Evolutionary conservation across 2,329 filamentous ascomycete genomes (phyloP), one percentile per base, ranked within the genome.

Genomic region (Curvularia spicifera): DNA sequence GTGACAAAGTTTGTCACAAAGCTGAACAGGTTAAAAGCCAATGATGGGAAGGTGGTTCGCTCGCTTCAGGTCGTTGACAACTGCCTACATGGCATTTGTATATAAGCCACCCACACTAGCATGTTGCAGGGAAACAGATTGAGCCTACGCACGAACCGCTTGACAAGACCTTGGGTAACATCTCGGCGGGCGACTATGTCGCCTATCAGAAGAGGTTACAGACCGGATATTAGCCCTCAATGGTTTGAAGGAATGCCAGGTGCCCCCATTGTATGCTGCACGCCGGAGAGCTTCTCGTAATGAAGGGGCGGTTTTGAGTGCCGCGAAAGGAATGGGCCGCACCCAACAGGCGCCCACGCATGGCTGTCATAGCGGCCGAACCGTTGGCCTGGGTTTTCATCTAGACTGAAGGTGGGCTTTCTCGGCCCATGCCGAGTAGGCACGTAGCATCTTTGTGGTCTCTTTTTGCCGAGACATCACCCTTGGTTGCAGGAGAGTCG

Each of bases 271-370:
- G 24, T 44, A 49, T 37, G 55, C 51, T 37, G 24, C 44, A 31
- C 39, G 45, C 51, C 44, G 51, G 49, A 48, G 18, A 26, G 13
- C 9, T 15, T 31, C 39, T 47, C 33, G 43, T 4, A 53, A 57
- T 31, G 2, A 44, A 46, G 50, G 46, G 44, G 28, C 50, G 24
- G 31, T 49, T 26, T 37, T 20, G 5, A 24, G 29, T 33, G 51
- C 29, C 51, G 29, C 42, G 37, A 39, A 48, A 8, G 31, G 37
- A 35, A 57, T 57, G 51, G 39, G 24, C 44, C 40, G 51, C 20
- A 54, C 51, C 50, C 55, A 54, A 54, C 51, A 49, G 29, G 10
- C 37, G 40, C 18, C 55, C 51, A 44, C 44, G 55, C 55, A 44
- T 44, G 50, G 37, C 37, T 28, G 13, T 35, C 31, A 15, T 7